Percentiles rank a stretch among this genome's conserved stretches.
These are phyloP conservation scores for Thelonectria olida DNA, from an alignment of 2,329 filamentous ascomycete genomes.

Conservation along the genomic window DNA sequence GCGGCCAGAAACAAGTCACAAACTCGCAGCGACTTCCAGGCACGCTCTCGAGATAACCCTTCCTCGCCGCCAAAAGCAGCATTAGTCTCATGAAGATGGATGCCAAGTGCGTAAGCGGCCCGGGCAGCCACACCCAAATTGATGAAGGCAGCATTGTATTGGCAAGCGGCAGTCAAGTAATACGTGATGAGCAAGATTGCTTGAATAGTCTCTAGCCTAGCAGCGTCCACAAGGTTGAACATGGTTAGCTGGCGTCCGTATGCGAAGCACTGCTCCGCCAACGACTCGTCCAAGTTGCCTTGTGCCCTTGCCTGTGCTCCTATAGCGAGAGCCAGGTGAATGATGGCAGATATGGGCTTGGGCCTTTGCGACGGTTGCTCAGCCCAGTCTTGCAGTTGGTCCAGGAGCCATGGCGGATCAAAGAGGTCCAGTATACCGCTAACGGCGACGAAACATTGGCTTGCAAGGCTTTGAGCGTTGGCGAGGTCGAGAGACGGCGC, in stretches of 20 bases:
- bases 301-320: neutral
- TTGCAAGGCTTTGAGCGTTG: neutral
- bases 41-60: constrained; percentile 4
- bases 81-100: constrained; percentile 5
- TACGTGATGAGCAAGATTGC: constrained; percentile 1
- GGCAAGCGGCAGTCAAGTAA: constrained; percentile 1
- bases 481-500: neutral
- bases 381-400: neutral
- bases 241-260: constrained; percentile 2
- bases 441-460: constrained; percentile 2
- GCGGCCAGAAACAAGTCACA: constrained; percentile 3
- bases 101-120: neutral
- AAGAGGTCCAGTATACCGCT: constrained; percentile 6
- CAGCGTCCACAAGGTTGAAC: neutral
- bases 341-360: neutral
- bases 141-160: constrained; percentile 7
- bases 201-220: neutral
- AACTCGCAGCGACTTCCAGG: constrained; percentile 7
- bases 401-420: constrained; percentile 3
- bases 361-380: neutral
- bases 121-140: neutral
- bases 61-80: neutral
- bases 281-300: neutral
- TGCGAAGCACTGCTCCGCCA: constrained; percentile 4
- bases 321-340: constrained; percentile 3